Conservation (phyloP, 2,329 filamentous ascomycete species). For the Parafenestella ontariensis region DNA sequence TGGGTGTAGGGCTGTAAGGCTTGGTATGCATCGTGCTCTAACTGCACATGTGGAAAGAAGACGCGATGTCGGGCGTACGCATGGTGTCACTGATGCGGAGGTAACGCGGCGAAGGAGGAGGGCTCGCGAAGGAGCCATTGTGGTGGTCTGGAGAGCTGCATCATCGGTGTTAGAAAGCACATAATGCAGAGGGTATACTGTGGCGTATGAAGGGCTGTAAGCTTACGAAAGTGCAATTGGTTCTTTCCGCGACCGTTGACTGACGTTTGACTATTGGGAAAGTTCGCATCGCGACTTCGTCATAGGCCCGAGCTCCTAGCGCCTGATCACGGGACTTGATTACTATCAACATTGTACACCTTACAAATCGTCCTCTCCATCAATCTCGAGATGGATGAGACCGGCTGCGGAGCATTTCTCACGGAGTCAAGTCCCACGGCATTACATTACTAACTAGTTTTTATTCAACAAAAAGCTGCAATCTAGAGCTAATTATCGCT, state of each 20-base stretch:
- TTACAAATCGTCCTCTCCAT: slow-evolving; percentile 1
- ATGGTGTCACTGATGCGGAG: slow-evolving; percentile 22
- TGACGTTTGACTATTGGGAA: slow-evolving; percentile 18
- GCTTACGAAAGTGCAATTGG: slow-evolving; percentile 15
- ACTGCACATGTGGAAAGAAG: slow-evolving; percentile 24
- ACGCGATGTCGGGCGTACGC: slow-evolving; percentile 27
- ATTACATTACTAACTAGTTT: no score
- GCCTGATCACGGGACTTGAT: slow-evolving; percentile 40
- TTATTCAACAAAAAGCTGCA: slow-evolving; percentile 32
- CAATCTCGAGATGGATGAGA: slow-evolving; percentile 7
- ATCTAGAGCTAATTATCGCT: no score
- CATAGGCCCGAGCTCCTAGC: slow-evolving; percentile 37
- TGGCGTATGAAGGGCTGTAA: background rate
- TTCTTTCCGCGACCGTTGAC: slow-evolving; percentile 13
- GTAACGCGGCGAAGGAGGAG: slow-evolving; percentile 31
- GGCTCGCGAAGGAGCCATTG: slow-evolving; percentile 47
- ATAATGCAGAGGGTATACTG: slow-evolving; percentile 12
- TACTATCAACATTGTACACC: slow-evolving; percentile 9
- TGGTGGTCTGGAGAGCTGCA: slow-evolving; percentile 10
- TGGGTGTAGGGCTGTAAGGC: slow-evolving; percentile 10
- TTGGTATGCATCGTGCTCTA: slow-evolving; percentile 8
- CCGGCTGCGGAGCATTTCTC: background rate
- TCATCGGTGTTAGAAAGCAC: slow-evolving; percentile 9
- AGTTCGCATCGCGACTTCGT: slow-evolving; percentile 32
- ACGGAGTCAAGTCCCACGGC: background rate